phyloP scores from a whole-genome alignment of 345 rosid species.

The Rhodomyrtus tomentosa region DNA sequence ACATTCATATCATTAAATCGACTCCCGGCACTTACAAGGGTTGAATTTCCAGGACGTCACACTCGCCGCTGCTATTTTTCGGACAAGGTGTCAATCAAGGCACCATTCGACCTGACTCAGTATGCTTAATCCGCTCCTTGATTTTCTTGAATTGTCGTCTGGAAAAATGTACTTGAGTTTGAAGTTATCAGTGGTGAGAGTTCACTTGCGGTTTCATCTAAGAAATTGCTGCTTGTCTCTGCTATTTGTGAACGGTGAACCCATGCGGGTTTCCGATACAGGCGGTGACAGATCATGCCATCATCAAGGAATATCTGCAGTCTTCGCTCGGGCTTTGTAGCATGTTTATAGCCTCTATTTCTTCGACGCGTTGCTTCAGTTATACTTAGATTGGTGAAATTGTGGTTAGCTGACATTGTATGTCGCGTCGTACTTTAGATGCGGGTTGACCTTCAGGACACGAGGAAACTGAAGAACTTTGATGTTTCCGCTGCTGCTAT shows the following conservation, averaged over 20 bases:
- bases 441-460: constrained; percentile 36
- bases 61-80: too few relatives aligned
- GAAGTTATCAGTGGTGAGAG: neutral
- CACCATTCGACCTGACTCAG: neutral
- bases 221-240: neutral
- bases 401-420: neutral
- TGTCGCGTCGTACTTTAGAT: constrained; percentile 11
- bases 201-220: neutral
- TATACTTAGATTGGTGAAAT: neutral
- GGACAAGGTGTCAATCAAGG: neutral
- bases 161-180: neutral
- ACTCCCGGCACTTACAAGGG: too few relatives aligned
- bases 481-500: constrained; percentile 15
- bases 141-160: neutral
- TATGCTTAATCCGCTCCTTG: neutral
- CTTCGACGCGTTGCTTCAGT: constrained; percentile 16
- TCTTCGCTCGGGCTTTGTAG: neutral
- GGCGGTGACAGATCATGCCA: neutral
- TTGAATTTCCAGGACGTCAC: too few relatives aligned
- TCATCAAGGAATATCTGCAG: neutral
- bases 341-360: neutral
- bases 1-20: too few relatives aligned
- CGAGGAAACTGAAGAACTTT: constrained; percentile 24
- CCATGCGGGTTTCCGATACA: neutral
- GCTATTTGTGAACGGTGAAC: neutral